Evolutionary conservation across 1,284 basidiomycete genomes (phyloP), one percentile per base, ranked within the genome.

Genomic region (Trichosporon ovoides): DNA sequence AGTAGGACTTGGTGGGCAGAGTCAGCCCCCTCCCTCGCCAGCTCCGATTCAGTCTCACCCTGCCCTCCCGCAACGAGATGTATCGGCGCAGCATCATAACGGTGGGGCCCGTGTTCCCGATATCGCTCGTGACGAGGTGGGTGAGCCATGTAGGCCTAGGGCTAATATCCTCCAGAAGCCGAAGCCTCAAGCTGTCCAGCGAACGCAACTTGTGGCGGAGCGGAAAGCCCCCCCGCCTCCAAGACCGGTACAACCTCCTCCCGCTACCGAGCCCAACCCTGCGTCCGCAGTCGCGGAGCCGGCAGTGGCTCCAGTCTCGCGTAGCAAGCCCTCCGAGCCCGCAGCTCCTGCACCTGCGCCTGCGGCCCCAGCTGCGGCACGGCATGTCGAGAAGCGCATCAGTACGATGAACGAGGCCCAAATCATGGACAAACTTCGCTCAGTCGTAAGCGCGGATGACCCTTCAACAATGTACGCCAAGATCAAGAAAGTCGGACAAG

Each of bases 401-500:
- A 95, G 91, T 68, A 90, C 93, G 36, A 91, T 98, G 89, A 91
- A 87, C 55, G 95, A 98, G 78, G 89, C 87, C 36, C 94, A 98
- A 80, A 96, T 98, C 70, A 97, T 98, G 93, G 91, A 95, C 72
- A 97, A 96, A 80, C 80, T 98, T 65, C 82, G 92, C 64, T 86
- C 85, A 60, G 93, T 98, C 1, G 94, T 98, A 53, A 87, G 84
- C 57, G 80, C 83, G 38, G 86, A 91, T 24, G 93, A 98, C 73
- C 95, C 95, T 19, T 93, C 91, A 77, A 74, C 83, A 66, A 76
- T 96, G 40, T 98, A 98, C 77, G 89, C 88, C 69, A 98, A 97
- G 81, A 97, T 98, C 77, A 94, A 92, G 80, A 98, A 98, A 80
- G 91, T 98, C 64, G 96, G 95, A 22, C 95, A 98, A 78, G 95